Conservation (phyloP, 2,329 filamentous ascomycete genomes). For the Ascochyta lentis region DNA sequence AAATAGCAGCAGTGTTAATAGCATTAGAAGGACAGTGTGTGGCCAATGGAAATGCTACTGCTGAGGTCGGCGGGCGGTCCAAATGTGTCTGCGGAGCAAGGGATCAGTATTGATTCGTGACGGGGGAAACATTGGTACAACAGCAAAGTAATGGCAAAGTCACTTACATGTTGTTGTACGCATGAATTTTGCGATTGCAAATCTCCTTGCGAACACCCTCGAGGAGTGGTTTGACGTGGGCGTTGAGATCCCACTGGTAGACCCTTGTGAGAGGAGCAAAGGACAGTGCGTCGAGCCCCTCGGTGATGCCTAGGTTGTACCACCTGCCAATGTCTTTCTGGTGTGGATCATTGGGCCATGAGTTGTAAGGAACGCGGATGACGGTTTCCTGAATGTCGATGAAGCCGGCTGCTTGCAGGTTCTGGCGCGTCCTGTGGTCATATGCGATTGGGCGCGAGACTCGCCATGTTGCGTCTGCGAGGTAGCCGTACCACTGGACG, state of each 20-base stretch:
- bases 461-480: constrained; percentile 71
- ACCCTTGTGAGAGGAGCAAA: constrained; percentile 74
- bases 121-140: constrained; percentile 34
- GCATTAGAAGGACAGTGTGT: constrained; percentile 24
- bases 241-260: constrained; percentile 64
- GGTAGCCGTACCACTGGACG: constrained; percentile 71
- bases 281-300: constrained; percentile 75
- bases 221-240: constrained; percentile 67
- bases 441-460: constrained; percentile 71
- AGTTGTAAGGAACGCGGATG: constrained; percentile 74
- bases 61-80: constrained; percentile 55
- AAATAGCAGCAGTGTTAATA: constrained; percentile 17
- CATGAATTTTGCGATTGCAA: constrained; percentile 70
- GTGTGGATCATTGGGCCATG: constrained; percentile 70
- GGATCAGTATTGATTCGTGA: constrained; percentile 36
- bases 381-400: constrained; percentile 76
- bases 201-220: constrained; percentile 71
- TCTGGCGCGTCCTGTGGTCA: constrained; percentile 65
- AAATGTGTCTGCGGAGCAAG: constrained; percentile 53
- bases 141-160: constrained; percentile 1
- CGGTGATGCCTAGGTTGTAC: constrained; percentile 81
- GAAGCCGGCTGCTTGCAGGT: constrained; percentile 76
- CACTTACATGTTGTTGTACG: constrained; percentile 79
- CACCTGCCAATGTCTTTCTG: constrained; percentile 75
- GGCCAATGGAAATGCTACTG: constrained; percentile 37